Evolutionary conservation across 345 rosid genomes (phyloP), one percentile per base, ranked within the genome.

Genomic region (Eucalyptus sp.): DNA sequence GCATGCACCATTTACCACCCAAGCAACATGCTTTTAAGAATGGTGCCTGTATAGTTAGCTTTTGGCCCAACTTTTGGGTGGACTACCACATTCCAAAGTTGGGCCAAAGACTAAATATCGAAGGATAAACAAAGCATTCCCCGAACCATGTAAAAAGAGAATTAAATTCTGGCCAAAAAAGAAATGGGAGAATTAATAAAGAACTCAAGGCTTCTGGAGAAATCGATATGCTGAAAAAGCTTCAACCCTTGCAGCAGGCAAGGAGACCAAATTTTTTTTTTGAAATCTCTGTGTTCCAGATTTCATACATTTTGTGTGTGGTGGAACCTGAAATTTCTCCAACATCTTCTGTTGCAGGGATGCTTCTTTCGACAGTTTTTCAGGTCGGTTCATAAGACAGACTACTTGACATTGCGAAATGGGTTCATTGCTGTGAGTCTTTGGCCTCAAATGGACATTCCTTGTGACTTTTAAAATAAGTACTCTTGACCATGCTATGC

Each of bases 311-410:
- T 76, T 76, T 41, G 48, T 16, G 27, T 76, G 43, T 41, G 29
- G 84, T 76, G 48, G 83, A 41, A 1, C 46, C 84, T 76, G 87
- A 86, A 51, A 43, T 51, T 41, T 86, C 68, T 86, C n/a, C 48
- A 20, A 52, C 64, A 52, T 86, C 48, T 86, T 52, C 29, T 86
- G 43, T n/a, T 95, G 92, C 94, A 98, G 99, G 99, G 97, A 88
- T 98, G 98, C 86, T 97, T 98, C 93, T 94, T 96, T 52, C 91
- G 97, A 81, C 99, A 98, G 87, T 97, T 98, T 91, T 98, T 93
- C 91, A 94, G 94, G 91, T 98, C 99, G 33, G 99, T 98, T 79
- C 92, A 94, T 81, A 97, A 54, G 94, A 89, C 98, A 48, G 99
- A 98, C 93, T 98, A 98, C 91, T 88, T 98, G 93, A 95, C 99